Conservation (phyloP, 2,329 filamentous ascomycete genomes). For the Zymoseptoria brevis region DNA sequence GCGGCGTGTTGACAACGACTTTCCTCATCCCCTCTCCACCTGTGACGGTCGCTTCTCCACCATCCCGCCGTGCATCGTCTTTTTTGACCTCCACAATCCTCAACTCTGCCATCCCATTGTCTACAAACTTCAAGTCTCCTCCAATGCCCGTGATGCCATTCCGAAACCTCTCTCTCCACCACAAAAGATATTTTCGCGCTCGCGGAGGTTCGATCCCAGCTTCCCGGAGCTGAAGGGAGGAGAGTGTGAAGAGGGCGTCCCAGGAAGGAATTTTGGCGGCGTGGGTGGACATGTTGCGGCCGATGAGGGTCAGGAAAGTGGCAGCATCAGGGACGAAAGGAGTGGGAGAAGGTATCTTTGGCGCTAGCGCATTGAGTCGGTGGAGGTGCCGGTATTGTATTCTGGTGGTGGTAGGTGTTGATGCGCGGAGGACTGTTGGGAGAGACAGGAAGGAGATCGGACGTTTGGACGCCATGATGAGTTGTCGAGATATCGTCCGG, state of each 20-base stretch:
- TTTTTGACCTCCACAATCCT: conserved; percentile 46
- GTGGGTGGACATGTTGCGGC: conserved; percentile 75
- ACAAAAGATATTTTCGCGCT: conserved; percentile 71
- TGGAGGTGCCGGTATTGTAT: conserved; percentile 9
- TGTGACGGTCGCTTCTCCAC: conserved; percentile 40
- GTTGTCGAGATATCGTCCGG: not conserved
- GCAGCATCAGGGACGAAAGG: conserved; percentile 77
- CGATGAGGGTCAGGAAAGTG: conserved; percentile 86
- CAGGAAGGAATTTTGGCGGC: conserved; percentile 80
- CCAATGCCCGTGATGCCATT: conserved; percentile 71
- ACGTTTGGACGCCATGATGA: conserved; percentile 24
- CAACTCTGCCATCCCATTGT: conserved; percentile 51
- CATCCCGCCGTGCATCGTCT: not conserved
- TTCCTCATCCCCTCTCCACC: conserved; percentile 48
- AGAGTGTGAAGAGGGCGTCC: conserved; percentile 80
- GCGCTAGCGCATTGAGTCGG: conserved; percentile 11
- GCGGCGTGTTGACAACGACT: conserved; percentile 53
- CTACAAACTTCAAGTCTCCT: conserved; percentile 72
- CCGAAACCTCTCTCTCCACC: conserved; percentile 80
- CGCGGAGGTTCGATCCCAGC: conserved; percentile 82
- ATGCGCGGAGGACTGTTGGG: conserved; percentile 14
- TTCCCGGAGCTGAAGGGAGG: conserved; percentile 68
- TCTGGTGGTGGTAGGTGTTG: not conserved
- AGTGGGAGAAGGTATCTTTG: conserved; percentile 59
- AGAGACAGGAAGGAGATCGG: conserved; percentile 19